These are phyloP conservation scores for Chlamydomonas urium DNA, from an alignment of 139 green algal genomes.

Conservation along the genomic window DNA sequence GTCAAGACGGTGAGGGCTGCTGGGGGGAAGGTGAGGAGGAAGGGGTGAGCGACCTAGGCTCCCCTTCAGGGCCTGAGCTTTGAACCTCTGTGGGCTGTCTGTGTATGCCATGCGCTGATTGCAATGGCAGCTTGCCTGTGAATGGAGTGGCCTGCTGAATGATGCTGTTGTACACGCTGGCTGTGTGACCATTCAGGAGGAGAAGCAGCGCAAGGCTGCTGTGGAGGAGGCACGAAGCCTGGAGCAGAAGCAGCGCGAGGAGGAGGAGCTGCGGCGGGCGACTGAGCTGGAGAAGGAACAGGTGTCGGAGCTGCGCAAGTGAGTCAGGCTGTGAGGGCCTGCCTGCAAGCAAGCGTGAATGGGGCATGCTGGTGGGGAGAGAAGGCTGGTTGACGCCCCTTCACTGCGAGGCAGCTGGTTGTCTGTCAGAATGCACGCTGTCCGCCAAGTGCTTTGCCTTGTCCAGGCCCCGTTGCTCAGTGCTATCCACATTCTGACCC, in stretches of 20 bases:
- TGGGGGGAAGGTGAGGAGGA: too few relatives aligned
- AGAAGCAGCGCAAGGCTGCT: background rate
- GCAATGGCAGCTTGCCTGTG: too few relatives aligned
- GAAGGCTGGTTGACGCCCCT: too few relatives aligned
- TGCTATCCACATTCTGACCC: background rate
- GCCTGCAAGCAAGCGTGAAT: background rate
- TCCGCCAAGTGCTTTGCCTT: too few relatives aligned
- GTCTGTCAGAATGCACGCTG: too few relatives aligned
- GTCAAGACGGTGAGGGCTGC: constrained; percentile 30
- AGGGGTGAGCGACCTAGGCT: too few relatives aligned
- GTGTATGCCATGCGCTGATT: too few relatives aligned
- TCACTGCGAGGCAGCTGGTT: too few relatives aligned
- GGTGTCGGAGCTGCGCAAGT: constrained; percentile 11
- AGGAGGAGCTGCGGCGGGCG: background rate
- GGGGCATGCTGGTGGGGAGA: background rate
- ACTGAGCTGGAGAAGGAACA: background rate
- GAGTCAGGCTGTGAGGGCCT: too few relatives aligned
- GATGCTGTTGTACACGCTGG: background rate
- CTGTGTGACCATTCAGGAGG: background rate
- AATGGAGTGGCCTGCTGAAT: background rate
- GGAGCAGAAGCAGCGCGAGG: constrained; percentile 1
- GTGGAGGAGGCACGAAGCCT: background rate
- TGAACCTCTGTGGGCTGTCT: too few relatives aligned
- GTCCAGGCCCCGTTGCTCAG: background rate
- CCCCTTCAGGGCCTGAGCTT: too few relatives aligned